Conservation (phyloP, 345 rosid species). For the Orychophragmus violaceus region DNA sequence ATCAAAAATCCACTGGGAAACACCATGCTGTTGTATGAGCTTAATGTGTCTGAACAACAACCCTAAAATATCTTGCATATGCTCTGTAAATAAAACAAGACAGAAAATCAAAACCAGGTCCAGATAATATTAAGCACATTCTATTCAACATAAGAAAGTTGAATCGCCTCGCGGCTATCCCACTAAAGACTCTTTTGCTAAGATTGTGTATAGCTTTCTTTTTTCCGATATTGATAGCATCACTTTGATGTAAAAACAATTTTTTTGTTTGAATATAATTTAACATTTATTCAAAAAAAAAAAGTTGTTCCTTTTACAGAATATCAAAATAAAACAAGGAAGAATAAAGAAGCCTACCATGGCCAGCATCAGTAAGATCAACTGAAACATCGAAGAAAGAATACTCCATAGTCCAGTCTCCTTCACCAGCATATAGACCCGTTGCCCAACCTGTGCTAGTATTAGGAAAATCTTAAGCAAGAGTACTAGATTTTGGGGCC, state of each 20-base stretch:
- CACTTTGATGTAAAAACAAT: too few relatives aligned
- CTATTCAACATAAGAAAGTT: not conserved
- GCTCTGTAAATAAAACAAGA: conserved; percentile 44
- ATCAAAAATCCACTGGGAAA: conserved; percentile 82
- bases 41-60: conserved; percentile 65
- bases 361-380: conserved; percentile 87
- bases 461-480: not conserved
- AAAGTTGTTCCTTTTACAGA: too few relatives aligned
- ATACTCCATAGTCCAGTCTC: conserved; percentile 49
- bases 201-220: too few relatives aligned
- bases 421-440: conserved; percentile 59
- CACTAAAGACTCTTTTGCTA: too few relatives aligned
- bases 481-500: not conserved
- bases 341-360: conserved; percentile 46
- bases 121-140: not conserved
- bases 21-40: conserved; percentile 66
- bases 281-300: too few relatives aligned
- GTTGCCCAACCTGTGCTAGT: conserved; percentile 79
- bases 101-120: not conserved
- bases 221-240: too few relatives aligned
- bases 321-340: too few relatives aligned
- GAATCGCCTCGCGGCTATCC: too few relatives aligned
- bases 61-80: conserved; percentile 69
- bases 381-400: conserved; percentile 65
- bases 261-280: too few relatives aligned